Evolutionary conservation across 75 land plant species (phyloP), one percentile per base, ranked within the genome.

Genomic region (Picea sitchensis): DNA sequence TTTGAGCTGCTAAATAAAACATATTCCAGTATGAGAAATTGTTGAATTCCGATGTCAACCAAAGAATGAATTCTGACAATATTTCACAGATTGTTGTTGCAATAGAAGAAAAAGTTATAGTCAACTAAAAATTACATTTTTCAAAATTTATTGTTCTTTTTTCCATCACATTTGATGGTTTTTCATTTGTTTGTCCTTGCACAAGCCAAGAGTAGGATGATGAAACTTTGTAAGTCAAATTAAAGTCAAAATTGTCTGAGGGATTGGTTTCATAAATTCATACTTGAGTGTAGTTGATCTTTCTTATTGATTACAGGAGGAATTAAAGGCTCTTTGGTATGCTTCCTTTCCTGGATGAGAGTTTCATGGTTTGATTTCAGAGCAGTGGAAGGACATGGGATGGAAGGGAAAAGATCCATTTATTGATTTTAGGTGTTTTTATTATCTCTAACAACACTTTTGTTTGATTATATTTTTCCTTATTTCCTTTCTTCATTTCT

Each of bases 321-420:
- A 94, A 38, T 75, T 97, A 38, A 88, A 72, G 76, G 88, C 90
- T 58, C 87, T 97, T 36, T 97, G 99, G 99, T 51, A 83, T 67
- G 86, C 86, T 67, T 86, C 92, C 12, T 97, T 87, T 82, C 98
- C 99, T 15, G 80, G 82, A 57, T 75, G 81, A 34, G 85, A 79
- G 61, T 86, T 95, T 17, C 84, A 72, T 54, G 94, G 91, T 38
- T 83, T 95, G 71, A 87, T 97, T 47, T 91, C 98, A 51, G 96
- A 93, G 71, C 94, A 97, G 36, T 97, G 99, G 99, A 97, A 97
- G 85, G 94, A 95, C 20, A 95, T 97, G 99, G 99, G 99, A 17
- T 97, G 99, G 99, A 98, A 97, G 83, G 99, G 99, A 23, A 86
- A 84, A 74, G 95, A 97, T 76, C 99, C 99, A 74, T 91, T 98